These are phyloP conservation scores for Breviolum minutum DNA, from an alignment of 73 alveolate genomes.

Conservation along the genomic window DNA sequence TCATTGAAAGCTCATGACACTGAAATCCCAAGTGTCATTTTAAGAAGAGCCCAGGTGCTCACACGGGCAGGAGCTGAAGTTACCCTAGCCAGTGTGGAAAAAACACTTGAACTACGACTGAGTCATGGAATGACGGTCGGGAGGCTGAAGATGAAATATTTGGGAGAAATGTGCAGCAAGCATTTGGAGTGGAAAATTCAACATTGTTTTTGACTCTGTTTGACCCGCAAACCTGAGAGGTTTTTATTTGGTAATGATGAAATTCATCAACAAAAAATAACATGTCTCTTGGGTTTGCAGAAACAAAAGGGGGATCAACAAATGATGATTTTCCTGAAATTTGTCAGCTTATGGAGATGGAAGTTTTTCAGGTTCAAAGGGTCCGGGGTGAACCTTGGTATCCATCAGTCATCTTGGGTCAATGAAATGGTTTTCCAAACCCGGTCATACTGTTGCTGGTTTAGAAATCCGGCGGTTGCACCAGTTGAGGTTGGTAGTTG, in stretches of 20 bases:
- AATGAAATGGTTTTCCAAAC: too few relatives aligned
- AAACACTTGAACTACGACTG: not conserved
- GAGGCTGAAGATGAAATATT: not conserved
- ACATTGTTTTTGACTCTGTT: too few relatives aligned
- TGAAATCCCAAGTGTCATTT: not conserved
- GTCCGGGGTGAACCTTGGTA: not conserved
- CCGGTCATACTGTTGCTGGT: too few relatives aligned
- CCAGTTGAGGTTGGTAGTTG: too few relatives aligned
- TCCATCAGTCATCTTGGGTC: not conserved
- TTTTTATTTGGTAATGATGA: too few relatives aligned
- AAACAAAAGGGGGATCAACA: too few relatives aligned
- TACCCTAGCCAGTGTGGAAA: conserved; percentile 51
- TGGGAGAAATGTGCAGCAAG: not conserved
- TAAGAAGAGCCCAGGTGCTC: not conserved
- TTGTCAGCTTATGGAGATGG: not conserved
- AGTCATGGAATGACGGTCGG: not conserved
- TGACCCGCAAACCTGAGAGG: too few relatives aligned
- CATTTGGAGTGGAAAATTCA: too few relatives aligned
- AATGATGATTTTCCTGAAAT: too few relatives aligned
- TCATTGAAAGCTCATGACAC: not conserved
- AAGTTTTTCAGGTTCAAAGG: not conserved
- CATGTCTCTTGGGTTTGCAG: too few relatives aligned
- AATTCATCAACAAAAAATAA: too few relatives aligned
- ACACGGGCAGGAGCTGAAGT: conserved; percentile 72
- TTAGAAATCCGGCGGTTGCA: too few relatives aligned